A percentile compares a stretch with the other conserved stretches of the same genome.
phyloP scores from a whole-genome alignment of 2,329 filamentous ascomycete species.

The Penicillium thymicola region DNA sequence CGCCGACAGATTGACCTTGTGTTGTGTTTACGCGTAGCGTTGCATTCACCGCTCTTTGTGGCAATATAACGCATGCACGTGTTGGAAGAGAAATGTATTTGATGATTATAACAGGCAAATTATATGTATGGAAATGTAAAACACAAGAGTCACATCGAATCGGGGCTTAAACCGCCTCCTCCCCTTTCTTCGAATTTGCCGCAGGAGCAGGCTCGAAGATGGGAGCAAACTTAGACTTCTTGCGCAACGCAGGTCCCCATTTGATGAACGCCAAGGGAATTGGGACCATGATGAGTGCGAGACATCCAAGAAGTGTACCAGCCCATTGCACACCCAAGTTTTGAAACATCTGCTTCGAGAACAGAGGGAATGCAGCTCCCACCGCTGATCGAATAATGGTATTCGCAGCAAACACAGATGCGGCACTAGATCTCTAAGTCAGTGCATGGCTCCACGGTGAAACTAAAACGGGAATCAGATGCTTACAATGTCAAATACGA shows the following conservation, averaged over 20 bases:
- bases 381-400: constrained; percentile 38
- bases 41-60: neutral
- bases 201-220: neutral
- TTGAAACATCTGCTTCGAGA: constrained; percentile 38
- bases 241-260: constrained; percentile 30
- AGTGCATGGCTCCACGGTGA: neutral
- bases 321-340: constrained; percentile 40
- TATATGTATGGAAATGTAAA: neutral
- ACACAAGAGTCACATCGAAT: neutral
- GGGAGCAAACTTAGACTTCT: constrained; percentile 29
- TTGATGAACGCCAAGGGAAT: constrained; percentile 36
- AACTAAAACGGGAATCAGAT: accelerated
- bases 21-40: no score
- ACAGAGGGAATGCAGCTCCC: constrained; percentile 37
- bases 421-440: constrained; percentile 25
- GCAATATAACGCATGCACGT: neutral
- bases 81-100: neutral
- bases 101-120: neutral
- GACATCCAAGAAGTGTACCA: constrained; percentile 37
- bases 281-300: constrained; percentile 38
- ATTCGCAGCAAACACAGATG: constrained; percentile 40
- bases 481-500: constrained; percentile 41
- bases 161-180: constrained; percentile 7
- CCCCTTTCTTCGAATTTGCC: neutral
- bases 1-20: neutral